Percentiles rank a stretch among this genome's conserved stretches.
Evolutionary conservation across 805 yeast species (phyloP).

Genomic region (Schizosaccharomyces octosporus): DNA sequence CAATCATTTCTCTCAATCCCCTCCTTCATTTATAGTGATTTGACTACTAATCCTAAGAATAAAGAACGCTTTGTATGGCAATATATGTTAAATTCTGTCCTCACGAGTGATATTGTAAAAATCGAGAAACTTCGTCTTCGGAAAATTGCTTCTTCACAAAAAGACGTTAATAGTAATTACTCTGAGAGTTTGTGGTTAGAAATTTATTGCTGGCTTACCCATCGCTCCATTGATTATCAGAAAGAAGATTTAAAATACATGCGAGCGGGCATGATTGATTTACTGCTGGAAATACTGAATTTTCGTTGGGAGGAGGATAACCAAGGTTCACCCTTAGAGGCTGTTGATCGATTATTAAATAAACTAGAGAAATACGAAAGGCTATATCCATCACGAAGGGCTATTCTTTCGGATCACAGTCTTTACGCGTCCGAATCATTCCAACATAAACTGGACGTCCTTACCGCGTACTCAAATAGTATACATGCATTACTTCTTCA

Average conservation of each 20-base stretch:
- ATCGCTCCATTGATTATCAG: neutral
- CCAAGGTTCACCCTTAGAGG: slow-evolving; percentile 10
- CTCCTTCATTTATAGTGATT: neutral
- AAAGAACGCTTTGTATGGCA: slow-evolving; percentile 87
- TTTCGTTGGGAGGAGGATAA: neutral
- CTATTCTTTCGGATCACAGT: slow-evolving; percentile 62
- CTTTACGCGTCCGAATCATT: slow-evolving; percentile 39
- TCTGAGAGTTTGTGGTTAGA: neutral
- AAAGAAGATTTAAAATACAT: neutral
- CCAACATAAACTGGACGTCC: slow-evolving; percentile 40
- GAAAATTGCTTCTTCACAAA: neutral
- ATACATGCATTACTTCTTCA: slow-evolving; percentile 44
- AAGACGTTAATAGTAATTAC: neutral
- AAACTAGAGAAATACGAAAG: slow-evolving; percentile 43
- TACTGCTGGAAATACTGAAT: neutral
- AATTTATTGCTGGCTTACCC: neutral
- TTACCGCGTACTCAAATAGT: slow-evolving; percentile 63
- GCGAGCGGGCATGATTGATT: neutral
- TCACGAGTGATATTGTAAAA: slow-evolving; percentile 83
- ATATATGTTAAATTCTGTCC: slow-evolving; percentile 65
- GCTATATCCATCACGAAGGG: slow-evolving; percentile 55
- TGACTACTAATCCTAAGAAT: slow-evolving; percentile 10
- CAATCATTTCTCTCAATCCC: neutral
- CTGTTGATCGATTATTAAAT: slow-evolving; percentile 20
- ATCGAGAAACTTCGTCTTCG: slow-evolving; percentile 51